A percentile compares a stretch with the other conserved stretches of the same genome.
Conservation (phyloP, 148 eudicot genomes). For the Gaultheria prostrata region DNA sequence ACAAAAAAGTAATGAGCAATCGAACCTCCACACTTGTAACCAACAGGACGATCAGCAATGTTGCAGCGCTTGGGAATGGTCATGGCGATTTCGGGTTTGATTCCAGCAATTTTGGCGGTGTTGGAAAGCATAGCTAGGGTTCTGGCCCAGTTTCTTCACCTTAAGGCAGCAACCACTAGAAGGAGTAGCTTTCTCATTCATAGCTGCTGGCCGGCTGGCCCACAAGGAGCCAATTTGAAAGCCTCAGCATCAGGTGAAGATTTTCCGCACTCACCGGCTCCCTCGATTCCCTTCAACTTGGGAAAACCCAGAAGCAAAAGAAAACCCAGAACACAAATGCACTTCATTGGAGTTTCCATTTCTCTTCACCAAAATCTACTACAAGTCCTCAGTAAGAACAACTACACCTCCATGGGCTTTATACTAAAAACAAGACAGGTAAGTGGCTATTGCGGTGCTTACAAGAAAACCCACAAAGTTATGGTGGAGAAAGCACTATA, state of each 20-base stretch:
- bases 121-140: conserved; percentile 57
- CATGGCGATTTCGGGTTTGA: conserved; percentile 53
- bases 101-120: conserved; percentile 55
- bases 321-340: conserved; percentile 28
- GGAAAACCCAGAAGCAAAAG: conserved; percentile 29
- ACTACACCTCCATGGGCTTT: not conserved
- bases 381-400: not conserved
- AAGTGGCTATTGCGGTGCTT: conserved; percentile 15
- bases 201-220: conserved; percentile 48
- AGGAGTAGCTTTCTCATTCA: conserved; percentile 41
- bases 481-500: conserved; percentile 26
- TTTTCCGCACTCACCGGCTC: conserved; percentile 59
- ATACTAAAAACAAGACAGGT: conserved; percentile 8
- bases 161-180: conserved; percentile 46
- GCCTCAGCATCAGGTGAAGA: conserved; percentile 56
- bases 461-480: conserved; percentile 2
- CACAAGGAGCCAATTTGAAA: conserved; percentile 57
- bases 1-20: conserved; percentile 3
- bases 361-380: not conserved
- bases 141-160: conserved; percentile 54
- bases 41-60: conserved; percentile 59
- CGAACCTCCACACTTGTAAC: conserved; percentile 63
- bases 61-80: conserved; percentile 66
- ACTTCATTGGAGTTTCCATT: conserved; percentile 33
- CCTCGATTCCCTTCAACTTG: conserved; percentile 19